Base-by-base conservation (phyloP, 768 basidiomycete genomes). In the Trametes punicea region DNA sequence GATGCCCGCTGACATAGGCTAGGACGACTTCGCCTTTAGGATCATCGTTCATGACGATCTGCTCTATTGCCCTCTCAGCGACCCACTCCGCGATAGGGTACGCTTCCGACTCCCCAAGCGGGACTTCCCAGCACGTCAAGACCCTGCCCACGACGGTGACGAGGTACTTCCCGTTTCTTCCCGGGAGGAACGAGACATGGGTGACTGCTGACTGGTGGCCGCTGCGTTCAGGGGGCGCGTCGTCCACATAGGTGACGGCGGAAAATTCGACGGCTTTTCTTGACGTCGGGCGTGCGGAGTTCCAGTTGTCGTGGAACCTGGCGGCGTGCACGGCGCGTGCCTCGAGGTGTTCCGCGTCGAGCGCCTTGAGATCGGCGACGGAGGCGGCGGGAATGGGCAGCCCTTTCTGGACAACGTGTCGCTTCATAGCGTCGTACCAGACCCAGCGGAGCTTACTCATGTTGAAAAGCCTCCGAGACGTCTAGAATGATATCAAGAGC, bases 381-480 rank as follows among this genome's bases (percentile, higher is more conserved):
- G 58, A 63, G 38, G 51, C 58, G 29, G 70, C 69, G 23, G 72
- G 72, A 16, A 73, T 52, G 41, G 71, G 70, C 25, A 73, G 62
- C 11, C 69, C 68, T 27, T 61, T 64, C 55, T 68, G 62, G 8
- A 71, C 63, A 60, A 73, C 66, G 59, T 70, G 72, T 8, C 66
- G 63, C 41, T 67, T 62, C 30, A 73, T 60, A 16, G 71, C 71
- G 56, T 71, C 65, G 34, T 66, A 64, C 72, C 72, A 73, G 16
- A 73, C 70, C 70, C 70, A 73, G 48, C 72, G 71, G 40, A 69
- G 53, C 59, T 69, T 71, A 40, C 71, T 70, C 46, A 73, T 58
- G 9, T 62, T 38, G 39, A 45, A 65, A 36, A 73, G 59, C 13
- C 66, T 65, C 25, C 65, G 66, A 10, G 66, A 70, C 23, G 70